Evolutionary conservation across 1,284 basidiomycete species (phyloP).

Genomic region (Porogramme epimiltina): DNA sequence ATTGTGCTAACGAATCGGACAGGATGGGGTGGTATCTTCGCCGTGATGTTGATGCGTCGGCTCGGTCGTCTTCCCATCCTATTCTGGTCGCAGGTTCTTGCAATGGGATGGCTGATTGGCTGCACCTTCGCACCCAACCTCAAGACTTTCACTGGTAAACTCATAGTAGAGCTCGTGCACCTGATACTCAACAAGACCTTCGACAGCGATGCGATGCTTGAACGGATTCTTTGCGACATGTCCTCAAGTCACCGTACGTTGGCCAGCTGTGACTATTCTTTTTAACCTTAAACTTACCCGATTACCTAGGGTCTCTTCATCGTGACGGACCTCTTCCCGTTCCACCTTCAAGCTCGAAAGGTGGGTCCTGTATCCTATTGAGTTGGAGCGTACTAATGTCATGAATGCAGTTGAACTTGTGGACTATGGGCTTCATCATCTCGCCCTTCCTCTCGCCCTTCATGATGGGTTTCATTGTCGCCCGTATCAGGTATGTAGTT

Average conservation of each 20-base stretch:
- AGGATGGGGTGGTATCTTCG: slow-evolving; percentile 66
- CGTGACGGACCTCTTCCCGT: slow-evolving; percentile 72
- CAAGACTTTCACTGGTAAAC: slow-evolving; percentile 50
- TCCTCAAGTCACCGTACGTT: slow-evolving; percentile 67
- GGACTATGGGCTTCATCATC: slow-evolving; percentile 73
- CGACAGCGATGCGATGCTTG: slow-evolving; percentile 66
- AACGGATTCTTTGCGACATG: slow-evolving; percentile 70
- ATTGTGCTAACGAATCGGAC: not conserved
- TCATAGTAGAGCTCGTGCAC: not conserved
- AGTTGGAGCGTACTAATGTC: not conserved
- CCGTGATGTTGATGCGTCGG: slow-evolving; percentile 59
- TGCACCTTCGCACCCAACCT: slow-evolving; percentile 57
- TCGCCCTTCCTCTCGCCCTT: slow-evolving; percentile 72
- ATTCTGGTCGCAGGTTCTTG: slow-evolving; percentile 65
- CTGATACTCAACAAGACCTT: not conserved
- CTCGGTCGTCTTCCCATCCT: slow-evolving; percentile 62
- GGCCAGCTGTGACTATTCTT: not conserved
- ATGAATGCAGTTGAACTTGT: slow-evolving; percentile 55
- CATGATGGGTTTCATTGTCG: slow-evolving; percentile 69
- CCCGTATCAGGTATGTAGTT: slow-evolving; percentile 45
- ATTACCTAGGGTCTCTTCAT: slow-evolving; percentile 59
- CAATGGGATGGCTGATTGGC: slow-evolving; percentile 51
- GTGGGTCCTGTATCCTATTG: slow-evolving; percentile 28
- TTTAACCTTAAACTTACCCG: not conserved
- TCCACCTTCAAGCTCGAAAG: slow-evolving; percentile 76